Percentiles rank a stretch among this genome's conserved stretches.
phyloP scores from a whole-genome alignment of 2,329 filamentous ascomycete species.

The Sclerotinia subarctica region DNA sequence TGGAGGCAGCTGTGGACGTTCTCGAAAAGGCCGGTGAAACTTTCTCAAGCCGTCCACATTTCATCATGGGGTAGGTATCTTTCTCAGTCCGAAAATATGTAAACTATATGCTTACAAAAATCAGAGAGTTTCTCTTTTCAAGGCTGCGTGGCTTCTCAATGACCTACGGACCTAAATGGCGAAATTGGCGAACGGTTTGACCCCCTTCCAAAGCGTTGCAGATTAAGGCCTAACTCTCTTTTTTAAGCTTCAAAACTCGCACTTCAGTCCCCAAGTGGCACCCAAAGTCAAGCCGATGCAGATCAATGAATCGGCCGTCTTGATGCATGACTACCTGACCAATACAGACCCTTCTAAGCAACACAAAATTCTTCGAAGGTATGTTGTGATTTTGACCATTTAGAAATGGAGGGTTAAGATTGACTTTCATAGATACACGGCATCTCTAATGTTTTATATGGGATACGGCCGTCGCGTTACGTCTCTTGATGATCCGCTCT shows the following conservation, averaged over 20 bases:
- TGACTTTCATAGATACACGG: background rate
- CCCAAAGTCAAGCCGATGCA: background rate
- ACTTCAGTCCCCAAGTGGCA: background rate
- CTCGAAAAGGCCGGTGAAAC: background rate
- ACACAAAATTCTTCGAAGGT: background rate
- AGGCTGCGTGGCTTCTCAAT: slow-evolving; percentile 6
- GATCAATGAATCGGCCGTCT: background rate
- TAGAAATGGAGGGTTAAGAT: background rate
- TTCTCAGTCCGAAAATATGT: background rate
- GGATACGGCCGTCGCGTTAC: slow-evolving; percentile 1
- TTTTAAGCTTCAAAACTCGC: background rate
- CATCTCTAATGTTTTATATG: slow-evolving; percentile 4
- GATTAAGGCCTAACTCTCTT: background rate
- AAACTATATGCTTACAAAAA: background rate
- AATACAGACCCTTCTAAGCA: background rate
- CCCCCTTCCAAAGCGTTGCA: background rate
- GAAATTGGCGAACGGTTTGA: slow-evolving; percentile 2
- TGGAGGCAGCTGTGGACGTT: background rate
- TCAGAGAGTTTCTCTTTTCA: background rate
- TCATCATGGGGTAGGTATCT: background rate
- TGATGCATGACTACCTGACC: background rate
- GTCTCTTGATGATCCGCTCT: background rate
- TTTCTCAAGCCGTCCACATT: background rate
- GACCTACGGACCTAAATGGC: background rate
- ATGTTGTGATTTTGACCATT: background rate